These are phyloP conservation scores for Sequoiadendron giganteum DNA, from an alignment of 75 land plant species.

Conservation along the genomic window DNA sequence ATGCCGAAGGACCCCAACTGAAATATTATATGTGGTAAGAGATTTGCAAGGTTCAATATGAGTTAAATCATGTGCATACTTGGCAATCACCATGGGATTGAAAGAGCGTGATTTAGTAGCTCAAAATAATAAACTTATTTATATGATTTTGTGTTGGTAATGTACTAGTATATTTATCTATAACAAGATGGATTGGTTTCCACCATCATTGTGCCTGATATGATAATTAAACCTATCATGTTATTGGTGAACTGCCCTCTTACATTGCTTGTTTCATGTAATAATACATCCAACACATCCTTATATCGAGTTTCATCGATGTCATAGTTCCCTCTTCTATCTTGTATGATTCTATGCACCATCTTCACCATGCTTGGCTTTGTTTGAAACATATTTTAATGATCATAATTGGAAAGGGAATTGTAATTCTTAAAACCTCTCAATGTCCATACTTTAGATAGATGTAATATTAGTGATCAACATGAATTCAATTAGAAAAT, in stretches of 20 bases:
- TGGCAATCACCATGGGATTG: neutral
- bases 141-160: neutral
- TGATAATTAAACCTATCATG: conserved; percentile 63
- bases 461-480: no score
- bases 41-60: no score
- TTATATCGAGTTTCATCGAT: neutral
- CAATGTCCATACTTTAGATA: no score
- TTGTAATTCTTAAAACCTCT: no score
- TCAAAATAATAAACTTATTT: no score
- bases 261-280: conserved; percentile 9
- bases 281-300: conserved; percentile 41
- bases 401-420: neutral
- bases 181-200: conserved; percentile 35
- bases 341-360: conserved; percentile 35
- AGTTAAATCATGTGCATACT: no score
- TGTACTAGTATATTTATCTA: conserved; percentile 55
- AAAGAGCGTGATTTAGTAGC: no score
- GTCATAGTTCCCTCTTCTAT: conserved; percentile 27
- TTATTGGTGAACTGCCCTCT: conserved; percentile 24
- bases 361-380: conserved; percentile 39
- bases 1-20: neutral
- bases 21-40: no score
- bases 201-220: conserved; percentile 57
- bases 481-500: neutral
- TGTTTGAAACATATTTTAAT: conserved; percentile 33